Evolutionary conservation across 192 early-diverging fungal genomes (phyloP), one percentile per base, ranked within the genome.

Genomic region (Dissophora ornata): DNA sequence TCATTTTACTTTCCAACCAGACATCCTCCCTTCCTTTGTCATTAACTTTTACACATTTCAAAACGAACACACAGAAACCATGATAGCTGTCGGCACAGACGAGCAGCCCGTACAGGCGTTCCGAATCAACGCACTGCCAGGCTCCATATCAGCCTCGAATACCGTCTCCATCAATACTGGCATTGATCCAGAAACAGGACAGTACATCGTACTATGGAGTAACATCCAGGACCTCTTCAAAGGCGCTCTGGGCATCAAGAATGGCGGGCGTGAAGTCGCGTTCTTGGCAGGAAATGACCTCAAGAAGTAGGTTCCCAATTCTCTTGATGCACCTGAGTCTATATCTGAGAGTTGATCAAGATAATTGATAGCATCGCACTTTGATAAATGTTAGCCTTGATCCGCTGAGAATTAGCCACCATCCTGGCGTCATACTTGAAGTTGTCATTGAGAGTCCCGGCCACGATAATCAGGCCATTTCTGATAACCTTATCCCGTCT

Each of bases 351-450:
- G 13, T 38, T 38, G 36, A 13, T 13, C n/a, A n/a, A n/a, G n/a
- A n/a, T n/a, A n/a, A n/a, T n/a, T n/a, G n/a, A n/a, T n/a, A n/a
- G n/a, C n/a, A n/a, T 33, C 32, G 25, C 9, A 16, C 22, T 48
- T 49, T 62, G 22, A 34, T 51, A 13, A 19, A 33, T 34, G 2
- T 2, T 53, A 64, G 62, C 32, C n/a, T 64, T 28, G n/a, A 18
- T 2, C 62, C 62, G 12, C 36, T 50, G 24, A 25, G 50, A 11
- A 53, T 64, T 15, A 26, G 19, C 22, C 6, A 50, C 8, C 38
- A 53, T 40, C 49, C 62, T 15, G 62, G 50, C 7, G n/a, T 21
- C 12, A 36, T 64, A 19, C 62, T 64, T 9, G 62, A 64, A 1
- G 38, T 64, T 4, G 28, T 54, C 53, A 15, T 19, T 28, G 38